Evolutionary conservation across 768 basidiomycete genomes (phyloP), one percentile per base, ranked within the genome.

Genomic region (Leccinum barrowsii): DNA sequence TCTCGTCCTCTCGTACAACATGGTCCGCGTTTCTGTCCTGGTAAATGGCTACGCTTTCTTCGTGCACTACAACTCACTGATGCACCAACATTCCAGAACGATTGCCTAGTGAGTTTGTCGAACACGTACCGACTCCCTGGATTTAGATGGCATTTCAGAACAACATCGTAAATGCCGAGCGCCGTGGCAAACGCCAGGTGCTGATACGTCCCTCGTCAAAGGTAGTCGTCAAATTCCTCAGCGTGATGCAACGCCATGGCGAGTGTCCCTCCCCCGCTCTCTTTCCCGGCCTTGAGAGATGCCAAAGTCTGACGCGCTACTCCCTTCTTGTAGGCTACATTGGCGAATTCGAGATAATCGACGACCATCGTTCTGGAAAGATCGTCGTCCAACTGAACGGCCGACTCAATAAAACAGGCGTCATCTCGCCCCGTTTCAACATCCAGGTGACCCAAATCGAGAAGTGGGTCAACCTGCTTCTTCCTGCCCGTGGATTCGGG

Each of bases 141-240:
- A 24, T 46, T 61, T 57, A 59, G 52, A 58, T 34, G 49, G 30
- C 15, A 24, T 62, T 37, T 1, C 74, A 89, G 85, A 98, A 96
- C 86, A 96, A 92, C 85, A 97, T 98, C 66, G 93, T 97, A 87
- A 99, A 99, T 67, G 97, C 97, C 72, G 97, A 98, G 82, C 93
- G 94, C 74, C 92, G 94, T 72, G 97, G 97, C 71, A 99, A 99
- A 83, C 93, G 97, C 70, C 97, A 99, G 80, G 97, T 99, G 62
- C 89, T 99, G 69, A 85, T 99, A 76, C 87, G 96, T 52, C 97
- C 97, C 56, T 93, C 91, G 4, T 96, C 94, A 65, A 99, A 99
- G 80, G 97, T 99, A 74, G 85, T 98, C 63, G 89, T 99, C 66
- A 97, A 97, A 77, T 97, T 98, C 79, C 80, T 99, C 66, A 89